Base-by-base conservation (phyloP, 2,329 filamentous ascomycete species). In the Lasiodiplodia citricola region DNA sequence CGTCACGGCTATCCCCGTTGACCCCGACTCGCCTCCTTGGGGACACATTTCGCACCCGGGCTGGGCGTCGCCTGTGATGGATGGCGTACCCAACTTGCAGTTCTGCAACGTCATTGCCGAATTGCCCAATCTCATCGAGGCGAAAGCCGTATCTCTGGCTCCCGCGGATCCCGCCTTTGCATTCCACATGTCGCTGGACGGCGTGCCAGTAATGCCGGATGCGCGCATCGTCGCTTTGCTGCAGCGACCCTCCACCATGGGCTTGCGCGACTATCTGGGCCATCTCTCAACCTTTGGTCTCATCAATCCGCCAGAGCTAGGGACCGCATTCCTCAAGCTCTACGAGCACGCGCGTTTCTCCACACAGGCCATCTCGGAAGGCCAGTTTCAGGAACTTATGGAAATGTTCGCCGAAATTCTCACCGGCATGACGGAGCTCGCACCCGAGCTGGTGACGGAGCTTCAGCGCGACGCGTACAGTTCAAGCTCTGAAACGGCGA, bases 331-430 rank as follows among this genome's bases (percentile, higher is more conserved):
- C 76, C 81, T 97, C 23, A 80, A 85, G 1, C 82, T 88, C 23
- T 99, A 97, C 80, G 96, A 98, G 81, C 84, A 87, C 68, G 93
- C 94, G 2, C 90, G 95, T 51, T 99, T 97, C 81, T 94, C 92
- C 2, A 87, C 87, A 0, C 82, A 84, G 5, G 87, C 91, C 0
- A 82, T 97, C 4, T 86, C 88, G 2, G 91, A 94, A 73, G 75
- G 80, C 0, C 86, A 91, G 64, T 98, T 99, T 77, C 86, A 91
- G 47, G 82, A 86, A 25, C 83, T 97, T 37, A 97, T 97, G 93
- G 87, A 89, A 68, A 84, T 92, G 31, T 97, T 98, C 79, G 92
- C 94, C 2, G 88, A 92, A 66, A 83, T 98, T 0, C 83, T 98
- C 16, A 88, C 91, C 65, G 87, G 86, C 21, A 97, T 98, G 92